Conservation (phyloP, 768 basidiomycete genomes). For the Strobilomyces confusus region DNA sequence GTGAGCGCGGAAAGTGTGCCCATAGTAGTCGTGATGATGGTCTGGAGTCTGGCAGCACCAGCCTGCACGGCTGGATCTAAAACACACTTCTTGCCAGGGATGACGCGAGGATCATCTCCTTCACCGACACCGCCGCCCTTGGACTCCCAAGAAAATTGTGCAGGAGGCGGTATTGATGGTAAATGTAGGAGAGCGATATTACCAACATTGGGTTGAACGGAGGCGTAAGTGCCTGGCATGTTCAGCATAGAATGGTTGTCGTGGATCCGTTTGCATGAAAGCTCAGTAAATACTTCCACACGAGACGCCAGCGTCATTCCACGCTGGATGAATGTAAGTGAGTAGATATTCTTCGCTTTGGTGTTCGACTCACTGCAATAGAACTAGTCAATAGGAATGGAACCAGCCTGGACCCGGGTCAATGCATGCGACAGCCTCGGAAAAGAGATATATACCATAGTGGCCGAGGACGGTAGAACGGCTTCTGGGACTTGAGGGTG, state of each 20-base stretch:
- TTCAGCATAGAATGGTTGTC: conserved; percentile 28
- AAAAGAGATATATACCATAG: conserved; percentile 35
- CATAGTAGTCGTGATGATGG: conserved; percentile 71
- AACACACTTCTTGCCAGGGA: conserved; percentile 38
- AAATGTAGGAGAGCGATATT: conserved; percentile 11
- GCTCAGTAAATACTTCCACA: conserved; percentile 74
- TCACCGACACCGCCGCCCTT: conserved; percentile 29
- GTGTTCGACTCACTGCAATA: conserved; percentile 51
- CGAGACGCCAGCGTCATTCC: conserved; percentile 77
- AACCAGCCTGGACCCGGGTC: conserved; percentile 50
- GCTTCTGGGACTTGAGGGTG: conserved; percentile 32
- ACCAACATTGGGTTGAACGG: conserved; percentile 4
- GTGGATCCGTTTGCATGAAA: conserved; percentile 63
- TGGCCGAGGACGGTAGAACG: conserved; percentile 48
- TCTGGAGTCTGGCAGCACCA: conserved; percentile 69
- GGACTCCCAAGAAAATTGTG: conserved; percentile 11
- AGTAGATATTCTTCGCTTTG: background rate
- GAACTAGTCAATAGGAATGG: conserved; percentile 65
- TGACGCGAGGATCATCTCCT: conserved; percentile 37
- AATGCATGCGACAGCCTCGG: background rate
- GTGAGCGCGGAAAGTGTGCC: conserved; percentile 76
- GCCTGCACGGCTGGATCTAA: conserved; percentile 59
- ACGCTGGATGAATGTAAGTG: conserved; percentile 44
- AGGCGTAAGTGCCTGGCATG: background rate
- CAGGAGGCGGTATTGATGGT: background rate